Percentiles rank a stretch among this genome's conserved stretches.
Conservation (phyloP, 768 basidiomycete genomes). For the Lentinula lateritia region DNA sequence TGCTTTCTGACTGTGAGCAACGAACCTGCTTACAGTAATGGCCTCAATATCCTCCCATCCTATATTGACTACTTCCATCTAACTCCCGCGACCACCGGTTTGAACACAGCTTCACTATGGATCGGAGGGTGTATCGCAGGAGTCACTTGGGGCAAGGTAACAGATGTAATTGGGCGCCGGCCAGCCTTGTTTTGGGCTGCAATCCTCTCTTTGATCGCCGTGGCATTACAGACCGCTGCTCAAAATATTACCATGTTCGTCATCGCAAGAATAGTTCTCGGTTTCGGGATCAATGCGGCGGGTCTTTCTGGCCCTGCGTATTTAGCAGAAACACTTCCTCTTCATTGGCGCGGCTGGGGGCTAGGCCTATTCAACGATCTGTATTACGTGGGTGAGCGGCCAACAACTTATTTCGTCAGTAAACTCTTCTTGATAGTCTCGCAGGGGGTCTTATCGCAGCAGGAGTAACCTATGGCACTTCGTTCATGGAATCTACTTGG, state of each 20-base stretch:
- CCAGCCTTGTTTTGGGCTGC: conserved; percentile 18
- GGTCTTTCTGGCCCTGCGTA: conserved; percentile 17
- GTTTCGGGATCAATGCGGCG: conserved; percentile 16
- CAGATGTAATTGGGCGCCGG: conserved; percentile 15
- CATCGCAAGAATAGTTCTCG: conserved; percentile 16
- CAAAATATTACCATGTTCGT: conserved; percentile 19
- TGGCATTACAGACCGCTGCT: conserved; percentile 16
- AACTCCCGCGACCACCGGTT: conserved; percentile 8
- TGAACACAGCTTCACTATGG: conserved; percentile 17
- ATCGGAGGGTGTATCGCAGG: conserved; percentile 19
- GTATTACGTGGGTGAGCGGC: conserved; percentile 16
- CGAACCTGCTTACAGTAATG: conserved; percentile 9
- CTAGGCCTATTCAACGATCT: conserved; percentile 18
- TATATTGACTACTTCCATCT: conserved; percentile 15
- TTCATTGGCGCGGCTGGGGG: conserved; percentile 19
- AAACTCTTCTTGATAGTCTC: neutral
- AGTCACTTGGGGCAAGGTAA: conserved; percentile 15
- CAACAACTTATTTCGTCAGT: neutral
- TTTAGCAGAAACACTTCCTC: conserved; percentile 15
- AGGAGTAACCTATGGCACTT: conserved; percentile 23
- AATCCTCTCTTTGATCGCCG: conserved; percentile 14
- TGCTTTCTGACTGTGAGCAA: neutral
- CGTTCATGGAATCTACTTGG: conserved; percentile 22
- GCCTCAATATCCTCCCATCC: conserved; percentile 16
- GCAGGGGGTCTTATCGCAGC: conserved; percentile 7